Percentiles rank a stretch among this genome's conserved stretches.
Evolutionary conservation across 257 asterid species (phyloP).

Genomic region (Solanum medicagineum): DNA sequence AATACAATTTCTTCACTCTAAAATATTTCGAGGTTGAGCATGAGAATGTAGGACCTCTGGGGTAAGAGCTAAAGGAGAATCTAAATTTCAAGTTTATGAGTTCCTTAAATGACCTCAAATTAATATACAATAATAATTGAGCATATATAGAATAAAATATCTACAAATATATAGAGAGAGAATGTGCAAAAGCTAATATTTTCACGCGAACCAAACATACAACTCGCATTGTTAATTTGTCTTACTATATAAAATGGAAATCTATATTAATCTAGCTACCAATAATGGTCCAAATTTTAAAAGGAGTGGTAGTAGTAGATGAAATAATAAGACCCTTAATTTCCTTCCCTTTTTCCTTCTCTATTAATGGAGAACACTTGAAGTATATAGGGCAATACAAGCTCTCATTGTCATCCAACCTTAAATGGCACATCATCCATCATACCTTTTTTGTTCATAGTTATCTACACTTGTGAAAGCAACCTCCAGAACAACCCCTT

Average conservation of each 20-base stretch:
- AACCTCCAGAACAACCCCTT: slow-evolving; percentile 14
- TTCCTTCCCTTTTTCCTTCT: not conserved
- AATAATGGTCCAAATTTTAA: not conserved
- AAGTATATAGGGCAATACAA: not conserved
- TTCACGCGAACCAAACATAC: not conserved
- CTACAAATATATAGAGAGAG: not conserved
- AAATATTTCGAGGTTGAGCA: not conserved
- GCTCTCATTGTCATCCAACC: slow-evolving; percentile 12
- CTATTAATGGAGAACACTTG: slow-evolving; percentile 16
- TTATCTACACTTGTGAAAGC: slow-evolving; percentile 29
- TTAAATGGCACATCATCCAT: slow-evolving; percentile 1
- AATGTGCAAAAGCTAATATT: not conserved
- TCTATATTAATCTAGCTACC: not conserved
- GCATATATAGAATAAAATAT: not conserved
- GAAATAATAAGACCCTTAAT: not conserved
- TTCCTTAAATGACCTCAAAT: not conserved
- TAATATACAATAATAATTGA: not conserved
- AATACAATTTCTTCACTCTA: not conserved
- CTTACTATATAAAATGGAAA: not conserved
- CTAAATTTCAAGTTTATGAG: not conserved
- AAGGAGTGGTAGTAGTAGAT: not conserved
- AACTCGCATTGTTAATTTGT: too few species aligned
- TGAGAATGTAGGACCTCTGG: not conserved
- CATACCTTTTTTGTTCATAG: slow-evolving; percentile 7
- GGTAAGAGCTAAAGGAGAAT: not conserved